phyloP scores from a whole-genome alignment of 495 filamentous ascomycete genomes.

The Xylaria bambusicola region DNA sequence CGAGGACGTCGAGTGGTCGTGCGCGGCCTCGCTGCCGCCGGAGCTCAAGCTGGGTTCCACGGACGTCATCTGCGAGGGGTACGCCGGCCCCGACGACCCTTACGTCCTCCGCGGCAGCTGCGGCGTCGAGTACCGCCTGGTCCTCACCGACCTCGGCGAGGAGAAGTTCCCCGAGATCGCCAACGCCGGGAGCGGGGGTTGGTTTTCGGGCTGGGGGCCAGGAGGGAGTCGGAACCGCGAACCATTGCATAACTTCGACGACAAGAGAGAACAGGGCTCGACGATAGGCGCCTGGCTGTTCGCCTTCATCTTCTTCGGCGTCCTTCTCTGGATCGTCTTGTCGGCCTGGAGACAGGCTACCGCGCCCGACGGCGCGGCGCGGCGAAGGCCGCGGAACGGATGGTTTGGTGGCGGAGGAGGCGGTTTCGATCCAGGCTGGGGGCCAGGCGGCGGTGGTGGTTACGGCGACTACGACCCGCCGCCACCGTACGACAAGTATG shows the following conservation, averaged over 20 bases:
- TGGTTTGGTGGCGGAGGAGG: constrained; percentile 34
- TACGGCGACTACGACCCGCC: constrained; percentile 61
- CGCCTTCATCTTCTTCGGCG: constrained; percentile 38
- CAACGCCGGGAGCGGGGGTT: constrained; percentile 35
- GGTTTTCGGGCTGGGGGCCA: constrained; percentile 20
- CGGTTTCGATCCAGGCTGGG: constrained; percentile 36
- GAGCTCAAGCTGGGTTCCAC: constrained; percentile 89
- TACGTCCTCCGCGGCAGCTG: constrained; percentile 89
- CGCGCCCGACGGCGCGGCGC: constrained; percentile 16
- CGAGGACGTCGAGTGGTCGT: constrained; percentile 86
- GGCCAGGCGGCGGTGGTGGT: constrained; percentile 51
- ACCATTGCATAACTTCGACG: neutral
- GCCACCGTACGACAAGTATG: constrained; percentile 52
- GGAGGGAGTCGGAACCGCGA: neutral
- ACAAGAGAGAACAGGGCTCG: neutral
- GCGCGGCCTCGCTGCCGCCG: constrained; percentile 72
- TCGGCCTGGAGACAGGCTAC: constrained; percentile 33
- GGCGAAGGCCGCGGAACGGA: constrained; percentile 18
- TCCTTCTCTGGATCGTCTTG: constrained; percentile 56
- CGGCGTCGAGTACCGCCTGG: constrained; percentile 86
- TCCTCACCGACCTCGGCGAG: constrained; percentile 81
- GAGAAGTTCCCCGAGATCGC: constrained; percentile 58
- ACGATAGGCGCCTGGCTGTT: constrained; percentile 21
- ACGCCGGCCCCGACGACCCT: constrained; percentile 68
- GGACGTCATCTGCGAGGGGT: constrained; percentile 93